phyloP scores from a whole-genome alignment of 202 grass and related monocot species.

The Musa balbisiana region DNA sequence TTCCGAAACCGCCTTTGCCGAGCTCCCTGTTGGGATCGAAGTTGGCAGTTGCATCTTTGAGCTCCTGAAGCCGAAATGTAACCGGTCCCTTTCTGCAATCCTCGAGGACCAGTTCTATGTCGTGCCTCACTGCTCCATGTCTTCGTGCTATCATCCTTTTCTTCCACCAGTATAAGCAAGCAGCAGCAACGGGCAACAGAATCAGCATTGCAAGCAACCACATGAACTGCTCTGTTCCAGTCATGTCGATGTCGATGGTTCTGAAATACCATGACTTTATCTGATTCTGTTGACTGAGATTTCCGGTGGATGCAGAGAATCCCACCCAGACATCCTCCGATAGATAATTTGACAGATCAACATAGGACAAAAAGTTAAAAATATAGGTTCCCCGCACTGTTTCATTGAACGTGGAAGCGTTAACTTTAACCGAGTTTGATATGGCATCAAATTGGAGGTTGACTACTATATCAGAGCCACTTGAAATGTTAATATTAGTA shows the following conservation, averaged over 20 bases:
- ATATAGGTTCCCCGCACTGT: neutral
- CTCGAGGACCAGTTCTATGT: slow-evolving; percentile 26
- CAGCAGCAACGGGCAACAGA: neutral
- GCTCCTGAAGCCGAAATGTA: slow-evolving; percentile 33
- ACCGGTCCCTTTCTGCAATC: slow-evolving; percentile 20
- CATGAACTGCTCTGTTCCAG: neutral
- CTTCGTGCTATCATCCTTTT: slow-evolving; percentile 1
- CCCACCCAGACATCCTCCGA: slow-evolving; percentile 7
- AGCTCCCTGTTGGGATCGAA: neutral
- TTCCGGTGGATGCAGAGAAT: slow-evolving; percentile 14
- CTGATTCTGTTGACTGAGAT: neutral
- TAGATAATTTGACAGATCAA: slow-evolving; percentile 3
- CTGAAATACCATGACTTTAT: slow-evolving; percentile 14
- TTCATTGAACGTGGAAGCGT: neutral
- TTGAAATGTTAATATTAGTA: neutral
- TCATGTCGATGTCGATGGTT: neutral
- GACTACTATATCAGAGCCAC: neutral
- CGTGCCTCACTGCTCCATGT: slow-evolving; percentile 16
- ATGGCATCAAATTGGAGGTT: neutral
- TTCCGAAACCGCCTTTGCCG: slow-evolving; percentile 4
- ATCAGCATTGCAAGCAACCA: neutral
- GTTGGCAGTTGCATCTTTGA: slow-evolving; percentile 13
- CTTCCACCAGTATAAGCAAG: neutral
- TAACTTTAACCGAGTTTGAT: neutral
- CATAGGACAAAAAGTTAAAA: neutral